Evolutionary conservation across 2,329 filamentous ascomycete species (phyloP).

Genomic region (Aaosphaeria arxii): DNA sequence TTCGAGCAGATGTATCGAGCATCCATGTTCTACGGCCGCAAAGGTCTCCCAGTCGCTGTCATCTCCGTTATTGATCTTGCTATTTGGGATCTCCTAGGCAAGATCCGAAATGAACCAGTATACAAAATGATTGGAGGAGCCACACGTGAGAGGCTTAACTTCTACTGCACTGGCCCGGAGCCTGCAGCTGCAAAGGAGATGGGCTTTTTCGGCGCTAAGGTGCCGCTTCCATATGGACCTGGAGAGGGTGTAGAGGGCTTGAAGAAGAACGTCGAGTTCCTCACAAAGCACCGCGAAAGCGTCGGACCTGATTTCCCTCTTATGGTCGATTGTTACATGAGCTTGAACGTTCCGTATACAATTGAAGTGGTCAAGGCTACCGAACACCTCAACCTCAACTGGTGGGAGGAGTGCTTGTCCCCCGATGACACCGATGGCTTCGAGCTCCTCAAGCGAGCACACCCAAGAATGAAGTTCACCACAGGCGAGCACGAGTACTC

Average conservation of each 20-base stretch:
- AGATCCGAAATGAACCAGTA: constrained; percentile 87
- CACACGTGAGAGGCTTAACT: constrained; percentile 78
- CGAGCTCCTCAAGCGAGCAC: constrained; percentile 82
- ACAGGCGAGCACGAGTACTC: constrained; percentile 96
- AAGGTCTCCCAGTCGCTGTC: constrained; percentile 83
- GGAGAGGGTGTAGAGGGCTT: constrained; percentile 81
- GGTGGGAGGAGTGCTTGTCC: constrained; percentile 93
- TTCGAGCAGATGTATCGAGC: constrained; percentile 97
- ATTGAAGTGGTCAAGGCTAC: constrained; percentile 86
- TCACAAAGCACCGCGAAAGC: constrained; percentile 77
- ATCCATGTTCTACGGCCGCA: constrained; percentile 95
- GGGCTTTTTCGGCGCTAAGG: constrained; percentile 90
- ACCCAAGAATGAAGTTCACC: constrained; percentile 89
- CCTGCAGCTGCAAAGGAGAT: constrained; percentile 75
- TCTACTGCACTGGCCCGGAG: constrained; percentile 92
- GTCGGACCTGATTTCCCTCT: constrained; percentile 89
- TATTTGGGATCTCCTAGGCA: constrained; percentile 87
- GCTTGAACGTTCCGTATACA: constrained; percentile 85
- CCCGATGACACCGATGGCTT: constrained; percentile 93
- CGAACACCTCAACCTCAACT: constrained; percentile 84
- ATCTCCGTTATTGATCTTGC: constrained; percentile 94
- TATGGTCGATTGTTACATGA: constrained; percentile 98
- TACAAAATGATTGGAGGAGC: constrained; percentile 92
- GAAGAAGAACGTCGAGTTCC: constrained; percentile 85
- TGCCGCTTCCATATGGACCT: constrained; percentile 84